Percentiles rank a stretch among this genome's conserved stretches.
These are phyloP conservation scores for Mitragyna speciosa DNA, from an alignment of 257 asterid genomes.

Conservation along the genomic window DNA sequence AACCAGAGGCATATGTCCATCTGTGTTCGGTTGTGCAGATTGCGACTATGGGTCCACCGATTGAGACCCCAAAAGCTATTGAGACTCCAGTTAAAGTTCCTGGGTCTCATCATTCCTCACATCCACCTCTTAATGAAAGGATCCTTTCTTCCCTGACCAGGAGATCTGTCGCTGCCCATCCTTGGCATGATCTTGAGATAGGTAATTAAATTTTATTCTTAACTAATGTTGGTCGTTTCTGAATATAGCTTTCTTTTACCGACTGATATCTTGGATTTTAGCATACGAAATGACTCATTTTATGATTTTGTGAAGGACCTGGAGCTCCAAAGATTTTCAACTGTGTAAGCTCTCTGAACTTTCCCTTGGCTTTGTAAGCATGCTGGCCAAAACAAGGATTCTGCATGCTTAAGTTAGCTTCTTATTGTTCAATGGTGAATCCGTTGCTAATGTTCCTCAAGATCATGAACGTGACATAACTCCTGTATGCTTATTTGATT, in stretches of 20 bases:
- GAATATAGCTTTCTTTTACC: not conserved
- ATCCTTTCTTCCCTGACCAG: constrained; percentile 80
- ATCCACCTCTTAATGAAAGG: constrained; percentile 80
- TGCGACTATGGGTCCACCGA: constrained; percentile 61
- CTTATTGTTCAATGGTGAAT: not conserved
- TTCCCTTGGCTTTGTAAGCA: not conserved
- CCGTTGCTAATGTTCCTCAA: not conserved
- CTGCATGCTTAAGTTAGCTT: not conserved
- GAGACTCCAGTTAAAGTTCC: constrained; percentile 40
- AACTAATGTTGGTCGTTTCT: constrained; percentile 8
- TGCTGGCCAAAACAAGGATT: not conserved
- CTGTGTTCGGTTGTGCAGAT: constrained; percentile 23
- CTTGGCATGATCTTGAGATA: constrained; percentile 99
- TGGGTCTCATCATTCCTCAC: constrained; percentile 36
- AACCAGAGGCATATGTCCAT: constrained; percentile 12
- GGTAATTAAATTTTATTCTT: constrained; percentile 41
- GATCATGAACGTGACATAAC: not conserved
- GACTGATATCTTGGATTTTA: not conserved
- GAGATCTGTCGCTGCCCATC: constrained; percentile 92
- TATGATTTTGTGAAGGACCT: constrained; percentile 66
- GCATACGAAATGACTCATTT: constrained; percentile 8
- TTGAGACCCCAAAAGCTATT: constrained; percentile 36
- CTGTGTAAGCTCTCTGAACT: constrained; percentile 56
- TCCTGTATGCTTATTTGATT: not conserved
- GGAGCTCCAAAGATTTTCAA: constrained; percentile 78